A percentile compares a stretch with the other conserved stretches of the same genome.
Conservation (phyloP, 176 grass and related monocot species). For the Raddia guianensis region DNA sequence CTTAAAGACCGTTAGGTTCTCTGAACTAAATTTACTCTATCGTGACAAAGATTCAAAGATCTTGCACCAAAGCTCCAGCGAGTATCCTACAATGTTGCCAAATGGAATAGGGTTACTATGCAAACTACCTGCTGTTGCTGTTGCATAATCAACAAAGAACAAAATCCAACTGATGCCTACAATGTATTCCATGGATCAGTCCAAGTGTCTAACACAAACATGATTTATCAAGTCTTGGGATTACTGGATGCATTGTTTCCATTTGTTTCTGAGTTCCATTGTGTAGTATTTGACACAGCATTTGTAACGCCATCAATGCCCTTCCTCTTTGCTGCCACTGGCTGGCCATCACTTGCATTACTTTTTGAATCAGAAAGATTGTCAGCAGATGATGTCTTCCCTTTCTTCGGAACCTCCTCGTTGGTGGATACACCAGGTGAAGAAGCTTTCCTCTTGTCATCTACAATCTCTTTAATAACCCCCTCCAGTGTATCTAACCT, state of each 20-base stretch:
- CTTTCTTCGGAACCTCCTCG: conserved; percentile 32
- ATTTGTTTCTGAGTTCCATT: background rate
- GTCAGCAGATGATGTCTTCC: background rate
- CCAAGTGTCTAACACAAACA: background rate
- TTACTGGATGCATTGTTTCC: conserved; percentile 12
- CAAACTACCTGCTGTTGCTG: background rate
- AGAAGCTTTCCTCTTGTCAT: conserved; percentile 58
- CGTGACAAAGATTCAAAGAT: background rate
- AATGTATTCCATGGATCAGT: background rate
- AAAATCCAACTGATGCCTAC: conserved; percentile 2
- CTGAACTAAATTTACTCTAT: conserved; percentile 10
- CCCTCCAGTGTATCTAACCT: conserved; percentile 77
- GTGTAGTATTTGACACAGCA: conserved; percentile 15
- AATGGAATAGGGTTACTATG: background rate
- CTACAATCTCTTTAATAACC: conserved; percentile 63
- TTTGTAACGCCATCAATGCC: conserved; percentile 28
- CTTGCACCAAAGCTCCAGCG: background rate
- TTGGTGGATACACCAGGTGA: conserved; percentile 12
- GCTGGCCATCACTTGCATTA: conserved; percentile 13
- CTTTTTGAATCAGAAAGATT: conserved; percentile 15
- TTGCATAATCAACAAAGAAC: background rate
- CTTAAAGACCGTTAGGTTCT: background rate
- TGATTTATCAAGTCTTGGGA: conserved; percentile 19
- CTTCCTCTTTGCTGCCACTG: conserved; percentile 17
- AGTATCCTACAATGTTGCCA: background rate